Percentiles rank a stretch among this genome's conserved stretches.
Conservation (phyloP, 805 yeast species). For the Jamesozyma gamospora region DNA sequence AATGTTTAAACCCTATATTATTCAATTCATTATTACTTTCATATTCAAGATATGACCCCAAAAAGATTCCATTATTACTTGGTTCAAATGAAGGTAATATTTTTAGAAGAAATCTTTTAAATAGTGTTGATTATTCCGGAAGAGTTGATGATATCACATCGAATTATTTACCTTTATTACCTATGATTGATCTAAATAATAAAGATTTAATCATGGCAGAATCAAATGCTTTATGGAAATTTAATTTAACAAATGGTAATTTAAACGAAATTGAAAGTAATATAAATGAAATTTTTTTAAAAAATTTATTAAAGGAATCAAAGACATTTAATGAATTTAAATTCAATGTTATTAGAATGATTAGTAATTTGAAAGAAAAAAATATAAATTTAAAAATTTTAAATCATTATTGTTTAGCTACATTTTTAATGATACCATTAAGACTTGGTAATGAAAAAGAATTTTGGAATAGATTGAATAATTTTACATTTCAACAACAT, state of each 20-base stretch:
- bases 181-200: conserved; percentile 37
- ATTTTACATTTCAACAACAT: conserved; percentile 20
- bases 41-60: conserved; percentile 34
- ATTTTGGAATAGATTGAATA: conserved; percentile 18
- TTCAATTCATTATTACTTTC: conserved; percentile 41
- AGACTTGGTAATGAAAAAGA: conserved; percentile 18
- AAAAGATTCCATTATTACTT: conserved; percentile 29
- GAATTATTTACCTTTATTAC: conserved; percentile 54
- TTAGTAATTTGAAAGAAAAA: conserved; percentile 10
- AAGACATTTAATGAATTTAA: conserved; percentile 20
- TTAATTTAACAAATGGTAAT: conserved; percentile 23
- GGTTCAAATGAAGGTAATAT: conserved; percentile 37
- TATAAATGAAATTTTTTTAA: conserved; percentile 24
- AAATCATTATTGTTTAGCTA: conserved; percentile 13
- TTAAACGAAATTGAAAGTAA: conserved; percentile 37
- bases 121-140: conserved; percentile 32
- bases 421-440: conserved; percentile 24
- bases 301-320: conserved; percentile 22
- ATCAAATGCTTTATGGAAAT: conserved; percentile 61
- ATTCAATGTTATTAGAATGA: conserved; percentile 9
- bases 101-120: conserved; percentile 39
- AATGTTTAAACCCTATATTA: conserved; percentile 31
- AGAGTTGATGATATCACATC: conserved; percentile 15
- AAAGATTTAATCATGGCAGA: conserved; percentile 51
- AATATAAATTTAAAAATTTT: conserved; percentile 14